Percentiles rank a stretch among this genome's conserved stretches.
Conservation (phyloP, 768 basidiomycete genomes). For the Hirschioporus abietinus region DNA sequence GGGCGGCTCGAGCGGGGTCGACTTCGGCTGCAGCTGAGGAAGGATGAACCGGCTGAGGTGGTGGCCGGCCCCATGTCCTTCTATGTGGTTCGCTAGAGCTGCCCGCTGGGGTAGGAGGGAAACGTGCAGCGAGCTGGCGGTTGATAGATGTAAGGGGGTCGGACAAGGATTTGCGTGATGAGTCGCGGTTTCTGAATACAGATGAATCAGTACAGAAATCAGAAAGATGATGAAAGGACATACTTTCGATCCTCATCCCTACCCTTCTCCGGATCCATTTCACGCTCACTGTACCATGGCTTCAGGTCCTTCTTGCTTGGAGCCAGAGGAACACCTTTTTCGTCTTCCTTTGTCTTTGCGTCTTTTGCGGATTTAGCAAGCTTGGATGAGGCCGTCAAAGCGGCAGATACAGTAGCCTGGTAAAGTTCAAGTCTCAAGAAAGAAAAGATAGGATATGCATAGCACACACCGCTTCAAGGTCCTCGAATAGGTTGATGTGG, state of each 20-base stretch:
- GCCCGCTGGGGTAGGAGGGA: slow-evolving; percentile 18
- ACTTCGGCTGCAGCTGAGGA: slow-evolving; percentile 31
- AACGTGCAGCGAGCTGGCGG: slow-evolving; percentile 48
- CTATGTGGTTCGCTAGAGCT: neutral
- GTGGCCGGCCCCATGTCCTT: slow-evolving; percentile 15
- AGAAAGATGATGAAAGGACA: slow-evolving; percentile 7
- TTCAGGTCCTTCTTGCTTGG: slow-evolving; percentile 73
- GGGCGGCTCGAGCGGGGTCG: slow-evolving; percentile 30
- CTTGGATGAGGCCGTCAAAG: slow-evolving; percentile 47
- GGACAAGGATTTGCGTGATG: slow-evolving; percentile 52
- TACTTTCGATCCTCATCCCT: slow-evolving; percentile 32
- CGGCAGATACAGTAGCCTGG: slow-evolving; percentile 41
- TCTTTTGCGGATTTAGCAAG: slow-evolving; percentile 24
- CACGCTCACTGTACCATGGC: slow-evolving; percentile 61
- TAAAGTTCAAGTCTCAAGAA: neutral
- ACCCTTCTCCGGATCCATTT: slow-evolving; percentile 23
- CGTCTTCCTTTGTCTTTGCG: slow-evolving; percentile 37
- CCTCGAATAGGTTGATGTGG: slow-evolving; percentile 83
- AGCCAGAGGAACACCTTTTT: slow-evolving; percentile 69
- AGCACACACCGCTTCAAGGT: slow-evolving; percentile 64
- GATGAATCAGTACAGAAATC: neutral
- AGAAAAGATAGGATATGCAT: slow-evolving; percentile 4
- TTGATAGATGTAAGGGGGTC: slow-evolving; percentile 77
- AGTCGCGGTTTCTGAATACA: slow-evolving; percentile 53
- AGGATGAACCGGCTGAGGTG: slow-evolving; percentile 14